Evolutionary conservation across 2,329 filamentous ascomycete species (phyloP).

Genomic region (Scedosporium dehoogii): DNA sequence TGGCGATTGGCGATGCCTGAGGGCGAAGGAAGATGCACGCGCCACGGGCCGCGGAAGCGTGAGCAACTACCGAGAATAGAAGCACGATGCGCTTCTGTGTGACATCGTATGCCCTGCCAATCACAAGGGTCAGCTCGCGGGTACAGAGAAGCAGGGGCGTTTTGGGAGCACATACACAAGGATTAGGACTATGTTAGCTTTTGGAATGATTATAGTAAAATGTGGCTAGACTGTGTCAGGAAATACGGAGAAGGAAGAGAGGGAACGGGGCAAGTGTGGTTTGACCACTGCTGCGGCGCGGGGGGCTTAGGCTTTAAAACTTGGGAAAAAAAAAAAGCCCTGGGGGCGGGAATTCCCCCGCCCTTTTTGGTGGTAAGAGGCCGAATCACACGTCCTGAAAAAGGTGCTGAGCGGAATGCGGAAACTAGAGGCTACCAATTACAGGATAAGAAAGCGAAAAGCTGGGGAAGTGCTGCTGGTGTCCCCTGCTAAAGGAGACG

Average conservation of each 20-base stretch:
- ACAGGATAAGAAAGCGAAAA: too few species aligned
- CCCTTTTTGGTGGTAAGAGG: background rate
- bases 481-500: too few species aligned
- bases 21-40: background rate
- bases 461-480: too few species aligned
- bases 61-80: conserved; percentile 1
- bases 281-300: background rate
- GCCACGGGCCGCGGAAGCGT: background rate
- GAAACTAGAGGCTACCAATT: background rate
- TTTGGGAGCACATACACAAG: background rate
- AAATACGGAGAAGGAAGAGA: background rate
- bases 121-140: too few species aligned
- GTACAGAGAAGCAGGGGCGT: background rate
- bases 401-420: background rate
- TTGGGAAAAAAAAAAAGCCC: background rate
- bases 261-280: background rate
- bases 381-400: background rate
- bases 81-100: background rate
- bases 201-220: background rate
- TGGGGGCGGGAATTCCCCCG: background rate
- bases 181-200: background rate
- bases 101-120: background rate
- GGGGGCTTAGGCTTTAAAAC: background rate
- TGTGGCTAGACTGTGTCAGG: background rate
- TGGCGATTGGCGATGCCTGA: background rate